Evolutionary conservation across 1,284 basidiomycete species (phyloP).

Genomic region (Cutaneotrichosporon cavernicola): DNA sequence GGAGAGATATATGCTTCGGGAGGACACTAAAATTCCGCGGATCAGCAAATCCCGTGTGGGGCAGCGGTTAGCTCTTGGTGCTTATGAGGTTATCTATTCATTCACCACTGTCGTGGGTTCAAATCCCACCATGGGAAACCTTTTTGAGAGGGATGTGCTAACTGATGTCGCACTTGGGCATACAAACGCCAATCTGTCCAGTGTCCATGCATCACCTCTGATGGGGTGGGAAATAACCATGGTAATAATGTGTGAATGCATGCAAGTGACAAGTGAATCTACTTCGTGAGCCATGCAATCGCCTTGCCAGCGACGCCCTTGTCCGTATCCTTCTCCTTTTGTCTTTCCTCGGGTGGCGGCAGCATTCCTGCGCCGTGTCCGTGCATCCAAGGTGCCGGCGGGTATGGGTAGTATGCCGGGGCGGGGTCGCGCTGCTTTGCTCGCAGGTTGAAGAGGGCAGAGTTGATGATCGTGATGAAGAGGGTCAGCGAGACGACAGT

Average conservation of each 20-base stretch:
- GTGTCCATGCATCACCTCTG: not conserved
- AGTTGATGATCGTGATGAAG: slow-evolving; percentile 77
- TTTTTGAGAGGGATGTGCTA: not conserved
- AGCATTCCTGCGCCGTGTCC: not conserved
- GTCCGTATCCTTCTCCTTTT: not conserved
- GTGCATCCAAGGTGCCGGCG: slow-evolving; percentile 8
- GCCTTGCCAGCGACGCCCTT: slow-evolving; percentile 14
- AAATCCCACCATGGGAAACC: slow-evolving; percentile 9
- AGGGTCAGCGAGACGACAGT: slow-evolving; percentile 74
- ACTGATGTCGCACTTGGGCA: not conserved
- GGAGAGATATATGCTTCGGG: no score
- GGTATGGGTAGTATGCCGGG: slow-evolving; percentile 17
- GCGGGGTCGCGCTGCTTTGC: slow-evolving; percentile 43
- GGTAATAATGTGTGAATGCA: not conserved
- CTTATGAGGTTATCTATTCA: slow-evolving; percentile 9
- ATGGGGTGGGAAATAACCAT: not conserved
- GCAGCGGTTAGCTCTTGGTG: slow-evolving; percentile 10
- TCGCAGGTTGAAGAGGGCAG: slow-evolving; percentile 61
- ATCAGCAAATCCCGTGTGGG: not conserved
- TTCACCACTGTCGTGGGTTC: slow-evolving; percentile 11
- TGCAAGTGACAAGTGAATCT: not conserved
- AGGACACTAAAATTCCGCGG: no score
- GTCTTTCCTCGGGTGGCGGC: not conserved
- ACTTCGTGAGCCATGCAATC: slow-evolving; percentile 20
- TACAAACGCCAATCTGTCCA: not conserved